These are phyloP conservation scores for Melanogaster broomeanus DNA, from an alignment of 768 basidiomycete genomes.

Conservation along the genomic window DNA sequence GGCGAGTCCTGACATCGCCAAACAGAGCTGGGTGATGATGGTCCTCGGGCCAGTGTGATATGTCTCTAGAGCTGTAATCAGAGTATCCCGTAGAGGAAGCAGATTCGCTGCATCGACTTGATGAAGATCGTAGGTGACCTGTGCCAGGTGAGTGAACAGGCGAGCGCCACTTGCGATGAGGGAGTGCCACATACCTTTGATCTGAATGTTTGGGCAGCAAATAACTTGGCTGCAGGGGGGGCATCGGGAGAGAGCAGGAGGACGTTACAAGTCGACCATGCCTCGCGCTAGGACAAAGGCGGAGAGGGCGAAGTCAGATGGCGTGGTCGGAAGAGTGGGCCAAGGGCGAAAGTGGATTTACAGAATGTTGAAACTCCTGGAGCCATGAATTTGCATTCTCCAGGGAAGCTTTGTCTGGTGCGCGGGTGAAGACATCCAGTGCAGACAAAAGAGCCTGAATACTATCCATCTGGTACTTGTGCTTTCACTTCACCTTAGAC, in stretches of 20 bases:
- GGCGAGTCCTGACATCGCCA: conserved; percentile 89
- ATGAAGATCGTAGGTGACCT: conserved; percentile 95
- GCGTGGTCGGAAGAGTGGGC: conserved; percentile 51
- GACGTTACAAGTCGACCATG: conserved; percentile 94
- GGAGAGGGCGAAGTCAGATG: conserved; percentile 67
- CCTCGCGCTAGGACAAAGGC: conserved; percentile 82
- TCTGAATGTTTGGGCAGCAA: conserved; percentile 96
- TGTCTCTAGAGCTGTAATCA: conserved; percentile 71
- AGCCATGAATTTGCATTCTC: conserved; percentile 93
- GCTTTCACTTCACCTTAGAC: conserved; percentile 19
- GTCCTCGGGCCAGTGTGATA: conserved; percentile 79
- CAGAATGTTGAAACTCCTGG: conserved; percentile 98
- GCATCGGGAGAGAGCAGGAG: conserved; percentile 82
- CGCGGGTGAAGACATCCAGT: conserved; percentile 75
- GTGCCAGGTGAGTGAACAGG: conserved; percentile 34
- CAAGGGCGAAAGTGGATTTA: conserved; percentile 82
- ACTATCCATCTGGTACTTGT: conserved; percentile 53
- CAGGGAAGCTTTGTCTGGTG: conserved; percentile 81
- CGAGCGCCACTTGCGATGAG: conserved; percentile 4
- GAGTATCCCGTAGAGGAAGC: conserved; percentile 82
- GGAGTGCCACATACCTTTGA: conserved; percentile 67
- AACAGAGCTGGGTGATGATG: conserved; percentile 85
- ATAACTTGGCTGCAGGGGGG: conserved; percentile 80
- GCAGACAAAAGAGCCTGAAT: conserved; percentile 75
- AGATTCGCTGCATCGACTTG: conserved; percentile 79